phyloP scores from a whole-genome alignment of 352 stramenopile species.

The Plasmopara viticola region DNA sequence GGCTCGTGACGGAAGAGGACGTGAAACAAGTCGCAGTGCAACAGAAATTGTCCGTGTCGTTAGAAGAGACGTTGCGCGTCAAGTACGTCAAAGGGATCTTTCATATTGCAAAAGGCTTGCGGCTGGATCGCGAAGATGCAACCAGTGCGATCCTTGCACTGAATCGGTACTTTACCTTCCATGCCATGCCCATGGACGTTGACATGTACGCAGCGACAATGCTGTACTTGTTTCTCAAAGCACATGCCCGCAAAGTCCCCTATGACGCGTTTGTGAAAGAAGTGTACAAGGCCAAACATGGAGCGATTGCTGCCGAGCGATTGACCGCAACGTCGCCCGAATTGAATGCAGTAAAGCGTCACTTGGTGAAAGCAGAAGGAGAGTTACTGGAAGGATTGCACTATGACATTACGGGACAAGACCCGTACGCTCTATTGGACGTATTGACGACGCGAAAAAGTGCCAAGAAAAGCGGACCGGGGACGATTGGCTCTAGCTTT shows the following conservation, averaged over 20 bases:
- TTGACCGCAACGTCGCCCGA: slow-evolving; percentile 31
- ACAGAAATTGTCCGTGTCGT: slow-evolving; percentile 49
- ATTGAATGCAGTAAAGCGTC: slow-evolving; percentile 46
- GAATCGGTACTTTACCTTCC: slow-evolving; percentile 73
- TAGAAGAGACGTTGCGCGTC: slow-evolving; percentile 59
- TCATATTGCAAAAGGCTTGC: slow-evolving; percentile 52
- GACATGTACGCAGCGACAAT: slow-evolving; percentile 64
- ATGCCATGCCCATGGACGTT: slow-evolving; percentile 62
- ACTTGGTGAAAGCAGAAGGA: slow-evolving; percentile 52
- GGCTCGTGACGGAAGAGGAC: slow-evolving; percentile 55
- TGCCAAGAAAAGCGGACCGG: slow-evolving; percentile 29
- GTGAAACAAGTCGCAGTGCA: slow-evolving; percentile 51
- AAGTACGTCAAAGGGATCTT: slow-evolving; percentile 65
- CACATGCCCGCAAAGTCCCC: slow-evolving; percentile 46
- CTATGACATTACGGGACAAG: slow-evolving; percentile 66
- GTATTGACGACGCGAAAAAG: slow-evolving; percentile 43
- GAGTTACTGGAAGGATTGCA: slow-evolving; percentile 67
- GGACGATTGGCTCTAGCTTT: slow-evolving; percentile 7
- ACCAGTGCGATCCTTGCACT: slow-evolving; percentile 72
- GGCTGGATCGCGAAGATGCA: slow-evolving; percentile 60
- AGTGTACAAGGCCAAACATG: slow-evolving; percentile 61
- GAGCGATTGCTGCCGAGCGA: slow-evolving; percentile 12
- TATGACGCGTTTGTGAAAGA: slow-evolving; percentile 65
- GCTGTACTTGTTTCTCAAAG: slow-evolving; percentile 74
- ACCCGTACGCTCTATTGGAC: slow-evolving; percentile 71